phyloP scores from a whole-genome alignment of 75 land plant genomes.

The Ceratopteris richardii region DNA sequence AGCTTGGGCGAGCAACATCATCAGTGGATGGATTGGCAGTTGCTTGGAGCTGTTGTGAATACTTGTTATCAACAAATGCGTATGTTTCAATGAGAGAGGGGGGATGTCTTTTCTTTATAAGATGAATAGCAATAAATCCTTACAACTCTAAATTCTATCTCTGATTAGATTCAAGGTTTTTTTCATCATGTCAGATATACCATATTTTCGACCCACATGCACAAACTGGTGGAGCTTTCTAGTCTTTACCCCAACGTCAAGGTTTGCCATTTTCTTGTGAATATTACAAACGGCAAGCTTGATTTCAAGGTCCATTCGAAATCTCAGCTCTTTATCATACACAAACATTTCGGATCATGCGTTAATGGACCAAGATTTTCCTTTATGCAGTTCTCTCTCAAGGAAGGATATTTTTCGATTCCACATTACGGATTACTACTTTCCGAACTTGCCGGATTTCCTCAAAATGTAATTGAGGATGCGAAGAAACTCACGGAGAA shows the following conservation, averaged over 20 bases:
- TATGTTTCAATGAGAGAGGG: conserved; percentile 18
- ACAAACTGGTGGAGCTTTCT: conserved; percentile 63
- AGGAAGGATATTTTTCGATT: conserved; percentile 57
- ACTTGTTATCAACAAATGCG: conserved; percentile 73
- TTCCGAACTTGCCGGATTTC: conserved; percentile 84
- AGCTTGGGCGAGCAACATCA: conserved; percentile 91
- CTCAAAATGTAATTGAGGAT: conserved; percentile 53
- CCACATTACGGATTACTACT: conserved; percentile 90
- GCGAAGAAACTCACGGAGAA: conserved; percentile 55
- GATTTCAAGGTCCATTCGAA: conserved; percentile 68
- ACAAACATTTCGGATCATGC: too few relatives aligned
- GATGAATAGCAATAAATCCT: too few relatives aligned
- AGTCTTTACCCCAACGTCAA: conserved; percentile 87
- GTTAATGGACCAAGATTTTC: too few relatives aligned
- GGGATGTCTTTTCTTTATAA: too few relatives aligned
- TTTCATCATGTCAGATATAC: conserved; percentile 59
- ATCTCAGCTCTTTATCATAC: neutral
- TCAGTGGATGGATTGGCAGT: conserved; percentile 93
- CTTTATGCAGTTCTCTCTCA: conserved; percentile 76
- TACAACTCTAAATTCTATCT: too few relatives aligned
- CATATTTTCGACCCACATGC: conserved; percentile 94
- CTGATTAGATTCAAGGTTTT: too few relatives aligned
- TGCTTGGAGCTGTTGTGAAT: conserved; percentile 98
- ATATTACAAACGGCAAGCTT: conserved; percentile 48
- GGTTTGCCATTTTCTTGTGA: conserved; percentile 73